Evolutionary conservation across 768 basidiomycete species (phyloP), one percentile per base, ranked within the genome.

Genomic region (Collybia sp.): DNA sequence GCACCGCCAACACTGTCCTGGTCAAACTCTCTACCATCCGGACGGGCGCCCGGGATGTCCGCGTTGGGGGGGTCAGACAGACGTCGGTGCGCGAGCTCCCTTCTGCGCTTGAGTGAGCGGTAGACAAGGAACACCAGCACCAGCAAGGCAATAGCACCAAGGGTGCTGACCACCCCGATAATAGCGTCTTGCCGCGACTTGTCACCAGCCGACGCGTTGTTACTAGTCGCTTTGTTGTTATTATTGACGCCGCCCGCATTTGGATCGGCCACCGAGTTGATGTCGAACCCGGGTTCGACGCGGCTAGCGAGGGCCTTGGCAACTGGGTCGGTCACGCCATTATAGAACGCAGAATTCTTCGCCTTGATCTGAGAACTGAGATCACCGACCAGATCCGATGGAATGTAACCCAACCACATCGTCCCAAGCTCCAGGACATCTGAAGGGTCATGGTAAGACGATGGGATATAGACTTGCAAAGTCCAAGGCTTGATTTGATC

Each of bases 121-220:
- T 80, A 83, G 36, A 80, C 72, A 55, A 94, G 83, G 69, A 81
- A 87, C 12, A 72, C 74, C 25, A 92, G 73, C 31, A 88, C 80
- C 35, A 89, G 56, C 36, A 92, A 59, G 0, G 89, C 83, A 45
- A 93, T 76, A 4, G 77, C 87, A 11, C 92, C 92, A 15, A 95
- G 76, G 2, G 86, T 82, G 34, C 78, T 82, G 51, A 92, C 88
- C 3, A 95, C 91, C 16, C 93, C 93, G 50, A 96, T 93, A 59
- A 95, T 93, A 18, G 89, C 89, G 53, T 94, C 82, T 57, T 87
- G 78, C 11, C 90, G 75, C 12, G 73, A 69, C 55, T 76, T 79
- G 45, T 67, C 66, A 16, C 50, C 54, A 33, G 52, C 50, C n/a
- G 61, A 58, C 12, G 68, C 61, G 18, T 59, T 62, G 20, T 55